These are phyloP conservation scores for Penicillium digitatum DNA, from an alignment of 2,329 filamentous ascomycete genomes.

Conservation along the genomic window DNA sequence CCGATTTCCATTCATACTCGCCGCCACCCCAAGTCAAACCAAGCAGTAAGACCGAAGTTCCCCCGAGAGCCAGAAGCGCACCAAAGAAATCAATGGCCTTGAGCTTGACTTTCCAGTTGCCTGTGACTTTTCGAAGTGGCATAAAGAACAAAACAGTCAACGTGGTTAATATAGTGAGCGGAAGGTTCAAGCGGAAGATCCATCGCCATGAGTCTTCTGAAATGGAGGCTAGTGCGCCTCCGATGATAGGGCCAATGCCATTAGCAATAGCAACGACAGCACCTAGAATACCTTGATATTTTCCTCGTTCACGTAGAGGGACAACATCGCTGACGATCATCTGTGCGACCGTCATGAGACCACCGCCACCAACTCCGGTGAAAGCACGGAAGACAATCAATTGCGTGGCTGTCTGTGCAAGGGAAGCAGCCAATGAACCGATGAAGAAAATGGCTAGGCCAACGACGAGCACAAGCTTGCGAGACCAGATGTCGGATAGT, in stretches of 20 bases:
- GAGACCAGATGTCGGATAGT: conserved; percentile 58
- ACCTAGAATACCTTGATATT: conserved; percentile 55
- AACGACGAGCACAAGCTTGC: conserved; percentile 55
- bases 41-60: conserved; percentile 47
- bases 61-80: conserved; percentile 45
- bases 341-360: conserved; percentile 56
- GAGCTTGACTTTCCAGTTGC: conserved; percentile 51
- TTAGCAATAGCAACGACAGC: conserved; percentile 53
- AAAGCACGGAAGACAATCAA: conserved; percentile 60
- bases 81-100: conserved; percentile 52
- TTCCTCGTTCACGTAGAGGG: conserved; percentile 56
- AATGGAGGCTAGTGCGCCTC: conserved; percentile 49
- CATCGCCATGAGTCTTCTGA: conserved; percentile 49
- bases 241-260: conserved; percentile 54
- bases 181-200: conserved; percentile 55
- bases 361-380: conserved; percentile 59
- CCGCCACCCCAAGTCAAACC: conserved; percentile 59
- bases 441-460: conserved; percentile 53
- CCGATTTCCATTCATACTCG: conserved; percentile 55
- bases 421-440: conserved; percentile 56
- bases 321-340: conserved; percentile 62
- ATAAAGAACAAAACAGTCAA: conserved; percentile 53
- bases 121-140: conserved; percentile 54
- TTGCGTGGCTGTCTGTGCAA: conserved; percentile 54
- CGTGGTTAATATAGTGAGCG: conserved; percentile 49